These are phyloP conservation scores for Pseudozyma hubeiensis DNA, from an alignment of 1,284 basidiomycete genomes.

Conservation along the genomic window DNA sequence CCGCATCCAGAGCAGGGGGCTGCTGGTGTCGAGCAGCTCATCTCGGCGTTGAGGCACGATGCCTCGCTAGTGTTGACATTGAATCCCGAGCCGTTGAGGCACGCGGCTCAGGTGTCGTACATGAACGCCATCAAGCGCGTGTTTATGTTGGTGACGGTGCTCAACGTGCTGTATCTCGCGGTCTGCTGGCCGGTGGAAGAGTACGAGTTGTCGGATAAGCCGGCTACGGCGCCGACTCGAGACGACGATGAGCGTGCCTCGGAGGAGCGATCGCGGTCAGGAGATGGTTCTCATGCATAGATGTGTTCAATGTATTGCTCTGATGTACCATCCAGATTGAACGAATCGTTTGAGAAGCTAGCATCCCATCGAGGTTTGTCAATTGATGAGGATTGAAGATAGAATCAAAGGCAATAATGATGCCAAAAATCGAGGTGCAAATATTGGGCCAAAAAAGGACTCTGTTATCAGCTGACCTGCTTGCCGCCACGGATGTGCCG, in stretches of 20 bases:
- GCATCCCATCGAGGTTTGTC: too few species aligned
- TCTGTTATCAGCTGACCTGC: not conserved
- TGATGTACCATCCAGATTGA: too few species aligned
- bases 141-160: conserved; percentile 81
- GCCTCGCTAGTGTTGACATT: conserved; percentile 82
- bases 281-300: conserved; percentile 7
- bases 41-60: conserved; percentile 79
- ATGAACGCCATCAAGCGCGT: conserved; percentile 83
- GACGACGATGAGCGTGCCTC: not conserved
- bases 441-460: not conserved
- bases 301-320: not conserved
- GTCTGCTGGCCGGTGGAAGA: conserved; percentile 41
- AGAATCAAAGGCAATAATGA: not conserved
- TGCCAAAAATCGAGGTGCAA: not conserved
- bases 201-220: conserved; percentile 36
- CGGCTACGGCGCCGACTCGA: conserved; percentile 8
- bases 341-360: not conserved
- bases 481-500: not conserved
- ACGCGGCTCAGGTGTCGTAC: conserved; percentile 84
- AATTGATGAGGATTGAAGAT: not conserved
- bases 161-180: conserved; percentile 71
- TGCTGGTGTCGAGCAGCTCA: conserved; percentile 72
- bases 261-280: not conserved
- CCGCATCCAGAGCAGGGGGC: conserved; percentile 65
- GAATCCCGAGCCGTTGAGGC: conserved; percentile 73